A percentile compares a stretch with the other conserved stretches of the same genome.
These are phyloP conservation scores for Colletotrichum musae DNA, from an alignment of 2,329 filamentous ascomycete species.

Conservation along the genomic window DNA sequence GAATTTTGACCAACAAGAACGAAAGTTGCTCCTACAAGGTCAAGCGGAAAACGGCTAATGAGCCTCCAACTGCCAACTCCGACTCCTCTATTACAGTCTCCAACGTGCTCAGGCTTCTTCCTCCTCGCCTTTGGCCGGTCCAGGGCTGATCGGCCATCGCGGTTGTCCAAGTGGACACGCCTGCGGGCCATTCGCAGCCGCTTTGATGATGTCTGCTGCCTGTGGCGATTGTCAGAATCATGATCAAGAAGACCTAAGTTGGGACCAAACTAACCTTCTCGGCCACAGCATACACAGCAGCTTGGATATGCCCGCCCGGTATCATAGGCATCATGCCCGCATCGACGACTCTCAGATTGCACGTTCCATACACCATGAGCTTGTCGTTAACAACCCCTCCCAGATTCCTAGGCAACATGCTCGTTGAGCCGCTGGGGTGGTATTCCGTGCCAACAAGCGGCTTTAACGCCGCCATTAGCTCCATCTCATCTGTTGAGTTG, in stretches of 20 bases:
- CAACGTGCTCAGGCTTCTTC: not conserved
- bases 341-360: conserved; percentile 64
- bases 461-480: conserved; percentile 50
- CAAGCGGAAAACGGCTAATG: not conserved
- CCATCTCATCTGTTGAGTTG: conserved; percentile 42
- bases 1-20: too few species aligned
- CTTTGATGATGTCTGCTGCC: conserved; percentile 63
- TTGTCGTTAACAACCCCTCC: conserved; percentile 61
- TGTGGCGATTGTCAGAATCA: conserved; percentile 42
- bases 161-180: conserved; percentile 16
- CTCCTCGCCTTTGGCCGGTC: not conserved
- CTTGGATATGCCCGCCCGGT: conserved; percentile 64
- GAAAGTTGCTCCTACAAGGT: too few species aligned
- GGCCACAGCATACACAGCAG: conserved; percentile 66
- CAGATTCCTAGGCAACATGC: conserved; percentile 60
- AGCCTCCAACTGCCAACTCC: not conserved
- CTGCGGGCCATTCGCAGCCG: conserved; percentile 31
- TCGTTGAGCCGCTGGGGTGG: conserved; percentile 61
- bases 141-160: conserved; percentile 12
- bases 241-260: not conserved
- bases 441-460: conserved; percentile 53
- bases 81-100: too few species aligned
- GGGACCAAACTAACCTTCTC: conserved; percentile 57
- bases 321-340: conserved; percentile 65
- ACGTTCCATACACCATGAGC: conserved; percentile 63